Conservation (phyloP, 306 rosid genomes). For the Gillenia trifoliata region DNA sequence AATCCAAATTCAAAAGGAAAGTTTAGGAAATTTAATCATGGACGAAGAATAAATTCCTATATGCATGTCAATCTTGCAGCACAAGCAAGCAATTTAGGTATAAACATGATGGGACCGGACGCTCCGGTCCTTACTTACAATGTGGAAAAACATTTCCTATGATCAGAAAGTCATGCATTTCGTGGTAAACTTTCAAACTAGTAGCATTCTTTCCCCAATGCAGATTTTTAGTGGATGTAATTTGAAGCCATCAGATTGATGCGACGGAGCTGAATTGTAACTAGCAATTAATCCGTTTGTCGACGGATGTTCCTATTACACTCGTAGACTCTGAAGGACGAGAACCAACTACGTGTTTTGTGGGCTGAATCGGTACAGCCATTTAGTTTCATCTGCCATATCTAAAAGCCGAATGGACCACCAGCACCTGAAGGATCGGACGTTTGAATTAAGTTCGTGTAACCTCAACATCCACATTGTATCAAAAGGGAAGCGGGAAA, state of each 20-base stretch:
- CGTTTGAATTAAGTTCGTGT: not conserved
- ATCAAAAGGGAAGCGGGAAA: not conserved
- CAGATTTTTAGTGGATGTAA: not conserved
- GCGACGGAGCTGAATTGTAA: too few relatives aligned
- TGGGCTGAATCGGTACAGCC: slow-evolving; percentile 1
- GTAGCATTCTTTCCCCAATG: not conserved
- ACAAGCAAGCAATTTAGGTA: not conserved
- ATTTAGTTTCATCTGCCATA: slow-evolving; percentile 7
- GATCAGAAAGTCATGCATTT: not conserved
- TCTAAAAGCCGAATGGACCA: slow-evolving; percentile 39
- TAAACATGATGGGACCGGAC: not conserved
- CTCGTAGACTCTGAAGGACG: not conserved
- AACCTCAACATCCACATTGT: not conserved
- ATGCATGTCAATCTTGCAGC: not conserved
- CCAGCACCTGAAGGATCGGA: slow-evolving; percentile 41
- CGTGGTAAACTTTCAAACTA: not conserved
- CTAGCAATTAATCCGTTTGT: too few relatives aligned
- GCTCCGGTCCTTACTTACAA: not conserved
- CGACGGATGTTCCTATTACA: not conserved
- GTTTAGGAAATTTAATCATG: not conserved
- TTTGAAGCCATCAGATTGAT: not conserved
- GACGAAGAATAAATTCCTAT: not conserved
- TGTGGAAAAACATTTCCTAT: too few relatives aligned
- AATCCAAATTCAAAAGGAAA: too few relatives aligned
- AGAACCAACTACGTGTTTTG: not conserved